phyloP scores from a whole-genome alignment of 2,329 filamentous ascomycete genomes.

The Apiospora malaysiana region DNA sequence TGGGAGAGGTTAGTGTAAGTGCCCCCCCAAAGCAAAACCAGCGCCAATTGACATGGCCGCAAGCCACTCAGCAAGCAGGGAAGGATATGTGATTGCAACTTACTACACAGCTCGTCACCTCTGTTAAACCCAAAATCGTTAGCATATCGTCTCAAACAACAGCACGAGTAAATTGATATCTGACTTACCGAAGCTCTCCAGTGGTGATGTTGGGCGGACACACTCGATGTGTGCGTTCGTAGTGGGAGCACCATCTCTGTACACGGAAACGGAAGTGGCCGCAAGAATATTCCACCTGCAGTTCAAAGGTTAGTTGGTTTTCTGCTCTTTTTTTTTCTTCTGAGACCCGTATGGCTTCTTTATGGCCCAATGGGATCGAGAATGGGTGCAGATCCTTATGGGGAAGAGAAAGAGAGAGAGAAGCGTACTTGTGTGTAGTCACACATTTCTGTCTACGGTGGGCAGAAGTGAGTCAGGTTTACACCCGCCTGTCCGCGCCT shows the following conservation, averaged over 20 bases:
- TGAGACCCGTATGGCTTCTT: too few species aligned
- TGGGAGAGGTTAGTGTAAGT: slow-evolving; percentile 11
- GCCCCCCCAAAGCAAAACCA: neutral
- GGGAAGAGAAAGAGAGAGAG: neutral
- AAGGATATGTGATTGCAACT: slow-evolving; percentile 25
- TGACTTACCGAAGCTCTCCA: slow-evolving; percentile 38
- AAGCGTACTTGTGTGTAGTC: slow-evolving; percentile 42
- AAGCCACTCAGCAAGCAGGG: slow-evolving; percentile 23
- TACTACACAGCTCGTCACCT: slow-evolving; percentile 41
- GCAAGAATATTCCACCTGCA: slow-evolving; percentile 41
- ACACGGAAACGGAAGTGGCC: slow-evolving; percentile 41
- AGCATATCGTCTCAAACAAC: neutral
- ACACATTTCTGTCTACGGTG: slow-evolving; percentile 34
- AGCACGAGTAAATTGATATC: neutral
- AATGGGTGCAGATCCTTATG: neutral
- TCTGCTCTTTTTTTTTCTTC: neutral
- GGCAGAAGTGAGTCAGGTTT: slow-evolving; percentile 1
- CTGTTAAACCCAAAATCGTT: slow-evolving; percentile 27
- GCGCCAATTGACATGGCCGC: neutral
- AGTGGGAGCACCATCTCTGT: slow-evolving; percentile 40
- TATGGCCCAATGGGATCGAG: neutral
- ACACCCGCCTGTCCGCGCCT: slow-evolving; percentile 14
- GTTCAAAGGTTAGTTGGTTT: neutral
- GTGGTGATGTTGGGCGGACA: slow-evolving; percentile 40
- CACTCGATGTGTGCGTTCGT: slow-evolving; percentile 40